Evolutionary conservation across 129 eudicot species (phyloP).

Genomic region (Silybum marianum): DNA sequence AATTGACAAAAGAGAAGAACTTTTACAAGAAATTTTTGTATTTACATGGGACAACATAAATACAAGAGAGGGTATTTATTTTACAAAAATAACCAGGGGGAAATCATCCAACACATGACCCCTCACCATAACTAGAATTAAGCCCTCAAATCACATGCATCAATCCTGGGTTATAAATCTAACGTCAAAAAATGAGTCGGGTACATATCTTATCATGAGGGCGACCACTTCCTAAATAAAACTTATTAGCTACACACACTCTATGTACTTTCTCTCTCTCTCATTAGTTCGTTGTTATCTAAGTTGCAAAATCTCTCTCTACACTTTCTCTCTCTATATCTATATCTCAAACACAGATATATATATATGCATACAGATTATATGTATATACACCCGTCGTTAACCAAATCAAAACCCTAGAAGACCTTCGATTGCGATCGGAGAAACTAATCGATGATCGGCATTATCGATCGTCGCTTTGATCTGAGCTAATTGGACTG

Average conservation of each 20-base stretch:
- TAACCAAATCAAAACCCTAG: conserved; percentile 40
- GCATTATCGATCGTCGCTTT: conserved; percentile 33
- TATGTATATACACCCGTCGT: conserved; percentile 23
- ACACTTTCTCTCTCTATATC: conserved; percentile 24
- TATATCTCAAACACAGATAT: not conserved
- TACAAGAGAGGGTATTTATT: conserved; percentile 6
- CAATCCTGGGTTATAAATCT: conserved; percentile 16
- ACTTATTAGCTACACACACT: conserved; percentile 10
- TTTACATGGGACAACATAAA: conserved; percentile 13
- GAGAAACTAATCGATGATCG: conserved; percentile 38
- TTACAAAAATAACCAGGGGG: not conserved
- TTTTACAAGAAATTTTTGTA: not conserved
- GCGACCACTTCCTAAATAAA: conserved; percentile 29
- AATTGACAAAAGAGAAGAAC: not conserved
- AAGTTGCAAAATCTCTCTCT: conserved; percentile 26
- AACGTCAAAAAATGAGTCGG: conserved; percentile 17
- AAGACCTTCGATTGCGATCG: conserved; percentile 35
- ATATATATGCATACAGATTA: not conserved
- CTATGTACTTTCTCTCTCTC: conserved; percentile 24
- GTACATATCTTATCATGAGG: conserved; percentile 33
- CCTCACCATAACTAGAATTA: conserved; percentile 16
- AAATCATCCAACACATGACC: conserved; percentile 1
- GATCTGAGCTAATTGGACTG: conserved; percentile 36
- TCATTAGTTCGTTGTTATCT: conserved; percentile 42
- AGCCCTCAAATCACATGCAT: conserved; percentile 5